Percentiles rank a stretch among this genome's conserved stretches.
phyloP scores from a whole-genome alignment of 2,329 filamentous ascomycete species.

The Calonectria henricotiae region DNA sequence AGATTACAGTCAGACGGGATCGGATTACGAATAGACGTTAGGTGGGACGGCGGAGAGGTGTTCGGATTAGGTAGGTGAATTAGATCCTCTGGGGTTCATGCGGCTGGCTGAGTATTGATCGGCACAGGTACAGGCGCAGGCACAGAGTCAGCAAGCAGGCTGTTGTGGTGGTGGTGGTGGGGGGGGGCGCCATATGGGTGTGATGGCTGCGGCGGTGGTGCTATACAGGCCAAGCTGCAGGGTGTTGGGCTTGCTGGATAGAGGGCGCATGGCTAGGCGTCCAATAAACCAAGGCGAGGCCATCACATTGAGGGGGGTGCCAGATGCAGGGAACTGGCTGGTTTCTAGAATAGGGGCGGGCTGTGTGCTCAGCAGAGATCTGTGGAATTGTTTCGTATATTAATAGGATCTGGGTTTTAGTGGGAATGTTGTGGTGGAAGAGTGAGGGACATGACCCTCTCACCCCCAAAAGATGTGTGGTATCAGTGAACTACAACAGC shows the following conservation, averaged over 20 bases:
- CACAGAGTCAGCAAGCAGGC: background rate
- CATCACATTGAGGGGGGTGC: background rate
- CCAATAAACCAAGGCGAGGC: background rate
- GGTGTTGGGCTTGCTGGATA: too few species aligned
- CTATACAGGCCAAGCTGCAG: background rate
- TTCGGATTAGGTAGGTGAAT: conserved; percentile 17
- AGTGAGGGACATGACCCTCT: background rate
- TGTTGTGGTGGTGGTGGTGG: background rate
- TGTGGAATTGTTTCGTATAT: conserved; percentile 10
- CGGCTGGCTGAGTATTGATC: conserved; percentile 16
- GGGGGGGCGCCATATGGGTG: background rate
- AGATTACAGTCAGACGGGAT: background rate
- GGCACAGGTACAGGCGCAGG: background rate
- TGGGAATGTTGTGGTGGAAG: background rate
- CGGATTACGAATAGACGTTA: background rate
- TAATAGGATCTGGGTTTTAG: background rate
- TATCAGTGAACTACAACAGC: too few species aligned
- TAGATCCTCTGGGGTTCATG: conserved; percentile 6
- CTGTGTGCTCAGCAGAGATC: background rate
- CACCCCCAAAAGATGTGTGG: too few species aligned
- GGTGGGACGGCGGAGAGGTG: conserved; percentile 1
- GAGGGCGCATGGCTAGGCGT: background rate
- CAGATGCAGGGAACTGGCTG: conserved; percentile 9
- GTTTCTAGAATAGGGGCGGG: conserved; percentile 12
- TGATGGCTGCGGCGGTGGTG: background rate